Evolutionary conservation across 352 stramenopile species (phyloP).

Genomic region (Pythium apleroticum): DNA sequence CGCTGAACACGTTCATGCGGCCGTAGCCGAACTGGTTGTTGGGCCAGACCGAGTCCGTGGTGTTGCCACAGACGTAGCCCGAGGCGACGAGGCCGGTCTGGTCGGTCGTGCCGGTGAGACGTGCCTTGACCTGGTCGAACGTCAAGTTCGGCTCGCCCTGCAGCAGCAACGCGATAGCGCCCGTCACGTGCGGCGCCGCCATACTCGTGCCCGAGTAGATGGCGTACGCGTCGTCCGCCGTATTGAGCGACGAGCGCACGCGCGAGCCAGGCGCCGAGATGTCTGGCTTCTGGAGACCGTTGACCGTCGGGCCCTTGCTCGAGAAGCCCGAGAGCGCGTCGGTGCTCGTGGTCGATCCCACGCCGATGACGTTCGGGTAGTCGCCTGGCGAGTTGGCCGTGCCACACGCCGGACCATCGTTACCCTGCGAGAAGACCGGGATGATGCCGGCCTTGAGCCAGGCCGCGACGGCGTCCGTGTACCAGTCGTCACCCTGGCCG

Average conservation of each 20-base stretch:
- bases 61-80: background rate
- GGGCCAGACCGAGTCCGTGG: background rate
- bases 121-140: conserved; percentile 1
- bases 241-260: conserved; percentile 27
- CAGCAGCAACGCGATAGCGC: conserved; percentile 26
- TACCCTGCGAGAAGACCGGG: conserved; percentile 23
- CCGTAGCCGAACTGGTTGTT: conserved; percentile 1
- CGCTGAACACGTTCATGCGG: background rate
- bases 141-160: conserved; percentile 11
- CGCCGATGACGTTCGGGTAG: conserved; percentile 15
- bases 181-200: conserved; percentile 27
- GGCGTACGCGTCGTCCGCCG: conserved; percentile 24
- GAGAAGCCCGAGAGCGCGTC: conserved; percentile 29
- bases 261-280: conserved; percentile 29
- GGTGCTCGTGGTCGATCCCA: conserved; percentile 11
- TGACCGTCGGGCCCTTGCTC: conserved; percentile 24
- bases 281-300: conserved; percentile 29
- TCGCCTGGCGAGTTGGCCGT: conserved; percentile 21
- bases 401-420: conserved; percentile 19
- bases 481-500: conserved; percentile 17
- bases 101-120: background rate
- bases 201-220: conserved; percentile 30
- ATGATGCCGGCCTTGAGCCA: conserved; percentile 28
- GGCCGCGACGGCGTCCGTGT: conserved; percentile 10
- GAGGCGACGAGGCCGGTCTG: background rate